Base-by-base conservation (phyloP, 352 stramenopile genomes). In the Elongisporangium prolatum region DNA sequence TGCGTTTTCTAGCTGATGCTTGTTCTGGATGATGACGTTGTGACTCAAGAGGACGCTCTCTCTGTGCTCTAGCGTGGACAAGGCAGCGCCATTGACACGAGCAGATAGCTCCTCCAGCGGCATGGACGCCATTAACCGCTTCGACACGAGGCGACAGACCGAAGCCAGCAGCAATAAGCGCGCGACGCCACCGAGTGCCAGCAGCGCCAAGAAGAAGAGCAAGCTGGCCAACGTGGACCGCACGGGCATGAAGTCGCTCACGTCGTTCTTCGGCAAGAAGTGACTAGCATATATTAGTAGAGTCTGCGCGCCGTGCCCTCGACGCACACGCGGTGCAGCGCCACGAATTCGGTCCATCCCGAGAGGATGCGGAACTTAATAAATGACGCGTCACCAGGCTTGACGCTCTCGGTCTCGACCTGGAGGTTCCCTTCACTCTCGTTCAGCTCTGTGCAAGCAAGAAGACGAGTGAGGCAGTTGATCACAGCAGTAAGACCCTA, bases 281-380 rank as follows among this genome's bases (percentile, higher is more conserved):
- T 86, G 78, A 58, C 40, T 47, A 20, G 17, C 37, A 14, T 25
- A 52, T 52, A 52, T 24, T 52, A 52, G 21, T 52, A 52, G 18
- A 24, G 18, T 67, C 74, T 50, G 44, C 78, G 67, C 22, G 71
- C 69, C 1, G 71, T 81, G 52, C 85, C 85, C 81, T 94, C 80
- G 37, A 94, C 85, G 50, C 79, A 89, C 18, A 94, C 75, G 50
- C 81, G 80, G 58, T 94, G 80, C 18, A 94, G 65, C 21, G 72
- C 57, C 21, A 88, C 83, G 56, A 94, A 94, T 56, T 94, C 83
- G 61, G 72, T 77, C 74, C 79, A 94, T n/a, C 85, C 83, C 0
- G 85, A 90, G 38, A 92, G 68, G 58, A 94, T 87, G 59, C 86
- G 88, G 56, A 94, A 86, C 60, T 89, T 90, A 59, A 94, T 75